These are phyloP conservation scores for Cicer cuneatum DNA, from an alignment of 306 rosid genomes.

Conservation along the genomic window DNA sequence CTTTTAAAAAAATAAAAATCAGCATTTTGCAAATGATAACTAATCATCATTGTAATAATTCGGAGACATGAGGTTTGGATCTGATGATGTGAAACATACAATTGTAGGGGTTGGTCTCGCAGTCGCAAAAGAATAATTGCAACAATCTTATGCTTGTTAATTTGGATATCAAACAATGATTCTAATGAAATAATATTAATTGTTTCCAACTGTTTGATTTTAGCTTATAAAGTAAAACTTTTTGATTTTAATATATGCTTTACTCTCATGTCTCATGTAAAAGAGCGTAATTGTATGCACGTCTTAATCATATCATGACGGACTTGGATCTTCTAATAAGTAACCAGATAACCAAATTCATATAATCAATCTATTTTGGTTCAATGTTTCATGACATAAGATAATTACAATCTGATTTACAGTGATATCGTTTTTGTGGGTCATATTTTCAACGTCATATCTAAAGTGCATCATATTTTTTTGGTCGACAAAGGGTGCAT, in stretches of 20 bases:
- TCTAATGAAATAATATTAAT: not conserved
- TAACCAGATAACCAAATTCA: not conserved
- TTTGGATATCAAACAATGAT: conserved; percentile 27
- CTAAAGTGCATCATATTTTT: not conserved
- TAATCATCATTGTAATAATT: conserved; percentile 30
- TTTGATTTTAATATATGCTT: conserved; percentile 9
- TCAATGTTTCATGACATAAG: not conserved
- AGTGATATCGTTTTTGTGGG: not conserved
- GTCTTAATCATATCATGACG: not conserved
- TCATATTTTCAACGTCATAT: not conserved
- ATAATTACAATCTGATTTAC: not conserved
- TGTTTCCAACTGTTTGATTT: not conserved
- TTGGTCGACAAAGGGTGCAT: too few relatives aligned
- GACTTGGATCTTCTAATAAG: not conserved
- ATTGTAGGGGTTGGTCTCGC: conserved; percentile 5
- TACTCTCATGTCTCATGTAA: not conserved
- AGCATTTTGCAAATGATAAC: conserved; percentile 20
- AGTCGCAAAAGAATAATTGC: conserved; percentile 27
- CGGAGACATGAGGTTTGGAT: conserved; percentile 29
- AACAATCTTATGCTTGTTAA: conserved; percentile 8
- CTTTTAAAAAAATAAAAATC: not conserved
- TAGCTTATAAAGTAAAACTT: too few relatives aligned
- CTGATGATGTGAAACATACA: conserved; percentile 27
- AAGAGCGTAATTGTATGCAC: conserved; percentile 2
- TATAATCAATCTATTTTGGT: not conserved